Conservation (phyloP, 148 eudicot genomes). For the Pharnaceum exiguum region DNA sequence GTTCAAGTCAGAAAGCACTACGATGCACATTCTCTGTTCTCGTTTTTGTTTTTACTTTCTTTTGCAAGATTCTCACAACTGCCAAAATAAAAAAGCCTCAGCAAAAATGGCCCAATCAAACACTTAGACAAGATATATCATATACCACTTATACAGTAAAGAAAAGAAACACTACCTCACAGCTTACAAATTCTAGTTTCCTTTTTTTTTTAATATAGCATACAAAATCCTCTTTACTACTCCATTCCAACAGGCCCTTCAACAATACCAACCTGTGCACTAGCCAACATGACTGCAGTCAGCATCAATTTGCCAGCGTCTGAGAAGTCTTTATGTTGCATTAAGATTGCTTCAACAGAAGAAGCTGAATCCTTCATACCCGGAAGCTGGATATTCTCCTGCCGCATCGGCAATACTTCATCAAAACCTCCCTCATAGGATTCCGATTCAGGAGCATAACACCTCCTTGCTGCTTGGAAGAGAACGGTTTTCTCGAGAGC, state of each 20-base stretch:
- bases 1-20: too few species aligned
- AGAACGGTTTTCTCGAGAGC: conserved; percentile 57
- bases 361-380: conserved; percentile 35
- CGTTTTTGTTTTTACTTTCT: too few species aligned
- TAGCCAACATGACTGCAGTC: conserved; percentile 68
- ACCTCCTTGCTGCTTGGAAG: conserved; percentile 73
- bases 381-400: conserved; percentile 34
- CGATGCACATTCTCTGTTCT: too few species aligned
- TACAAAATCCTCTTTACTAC: conserved; percentile 10
- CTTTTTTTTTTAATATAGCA: too few species aligned
- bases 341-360: conserved; percentile 75
- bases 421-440: conserved; percentile 64
- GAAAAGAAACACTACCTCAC: too few species aligned
- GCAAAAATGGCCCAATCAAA: too few species aligned
- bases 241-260: conserved; percentile 51
- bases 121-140: too few species aligned
- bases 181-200: too few species aligned
- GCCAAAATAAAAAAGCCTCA: too few species aligned
- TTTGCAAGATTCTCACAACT: too few species aligned
- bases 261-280: conserved; percentile 22
- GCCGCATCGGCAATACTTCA: conserved; percentile 73
- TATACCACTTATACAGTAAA: too few species aligned
- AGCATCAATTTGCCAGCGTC: conserved; percentile 87
- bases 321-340: conserved; percentile 90
- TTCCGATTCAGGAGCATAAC: conserved; percentile 71